Conservation (phyloP, 805 yeast species). For the Wickerhamiella azyma region DNA sequence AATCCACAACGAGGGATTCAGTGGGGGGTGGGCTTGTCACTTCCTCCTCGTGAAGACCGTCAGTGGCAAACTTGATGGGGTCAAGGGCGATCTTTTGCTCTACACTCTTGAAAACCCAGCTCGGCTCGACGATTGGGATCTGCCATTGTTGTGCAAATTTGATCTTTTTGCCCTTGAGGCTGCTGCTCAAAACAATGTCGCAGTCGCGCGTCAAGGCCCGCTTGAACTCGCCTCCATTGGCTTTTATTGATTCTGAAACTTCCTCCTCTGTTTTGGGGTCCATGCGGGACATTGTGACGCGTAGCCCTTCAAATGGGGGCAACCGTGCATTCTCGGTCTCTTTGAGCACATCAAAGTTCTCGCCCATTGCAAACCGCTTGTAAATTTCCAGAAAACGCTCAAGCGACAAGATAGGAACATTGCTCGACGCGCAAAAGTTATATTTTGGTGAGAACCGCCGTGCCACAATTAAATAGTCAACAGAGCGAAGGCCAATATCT, state of each 20-base stretch:
- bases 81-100: constrained; percentile 30
- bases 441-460: constrained; percentile 40
- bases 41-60: constrained; percentile 16
- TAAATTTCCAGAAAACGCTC: constrained; percentile 34
- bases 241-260: constrained; percentile 18
- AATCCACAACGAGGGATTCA: constrained; percentile 4
- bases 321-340: constrained; percentile 18
- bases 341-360: constrained; percentile 24
- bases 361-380: constrained; percentile 41
- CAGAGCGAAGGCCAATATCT: constrained; percentile 8
- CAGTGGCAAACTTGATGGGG: constrained; percentile 26
- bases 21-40: not conserved
- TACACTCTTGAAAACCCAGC: constrained; percentile 33
- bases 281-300: constrained; percentile 23
- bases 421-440: constrained; percentile 31
- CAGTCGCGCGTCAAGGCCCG: constrained; percentile 20
- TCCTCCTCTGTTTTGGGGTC: constrained; percentile 26
- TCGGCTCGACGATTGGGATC: constrained; percentile 31
- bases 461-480: constrained; percentile 37
- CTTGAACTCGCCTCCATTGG: constrained; percentile 25
- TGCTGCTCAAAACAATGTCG: constrained; percentile 24
- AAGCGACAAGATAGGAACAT: constrained; percentile 41
- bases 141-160: constrained; percentile 29
- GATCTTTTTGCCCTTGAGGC: constrained; percentile 24
- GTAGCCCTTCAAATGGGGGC: constrained; percentile 23